phyloP scores from a whole-genome alignment of 345 rosid species.

The Lepidium africanum region DNA sequence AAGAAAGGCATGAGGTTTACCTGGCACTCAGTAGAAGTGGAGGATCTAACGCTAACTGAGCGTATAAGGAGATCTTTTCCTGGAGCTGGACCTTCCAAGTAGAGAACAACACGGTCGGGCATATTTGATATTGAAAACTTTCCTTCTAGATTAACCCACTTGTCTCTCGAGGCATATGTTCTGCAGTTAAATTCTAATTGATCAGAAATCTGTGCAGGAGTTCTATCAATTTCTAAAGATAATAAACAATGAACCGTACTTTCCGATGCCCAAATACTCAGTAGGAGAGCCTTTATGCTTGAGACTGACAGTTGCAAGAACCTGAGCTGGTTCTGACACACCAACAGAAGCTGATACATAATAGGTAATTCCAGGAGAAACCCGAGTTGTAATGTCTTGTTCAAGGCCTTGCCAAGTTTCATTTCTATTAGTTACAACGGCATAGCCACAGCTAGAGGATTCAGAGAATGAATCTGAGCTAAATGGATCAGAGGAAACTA shows the following conservation, averaged over 20 bases:
- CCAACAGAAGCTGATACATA: constrained; percentile 64
- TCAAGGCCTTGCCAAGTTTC: constrained; percentile 95
- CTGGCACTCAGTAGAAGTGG: constrained; percentile 30
- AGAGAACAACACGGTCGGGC: constrained; percentile 61
- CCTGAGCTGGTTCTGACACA: constrained; percentile 54
- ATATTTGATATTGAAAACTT: constrained; percentile 54
- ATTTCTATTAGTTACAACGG: constrained; percentile 60
- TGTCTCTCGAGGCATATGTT: constrained; percentile 47
- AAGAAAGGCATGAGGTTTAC: constrained; percentile 24
- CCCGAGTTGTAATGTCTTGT: constrained; percentile 67
- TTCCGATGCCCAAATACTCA: constrained; percentile 56
- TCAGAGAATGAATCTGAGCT: constrained; percentile 24
- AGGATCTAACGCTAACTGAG: constrained; percentile 53
- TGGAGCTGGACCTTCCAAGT: constrained; percentile 87
- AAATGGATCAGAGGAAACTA: constrained; percentile 44
- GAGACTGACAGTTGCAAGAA: constrained; percentile 68
- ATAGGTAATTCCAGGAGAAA: constrained; percentile 53
- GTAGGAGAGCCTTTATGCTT: constrained; percentile 47
- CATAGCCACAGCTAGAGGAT: constrained; percentile 40
- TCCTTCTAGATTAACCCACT: constrained; percentile 75
- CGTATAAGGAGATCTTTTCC: constrained; percentile 70
- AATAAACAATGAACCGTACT: constrained; percentile 37
- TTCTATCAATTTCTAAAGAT: not conserved
- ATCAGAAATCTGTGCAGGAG: not conserved
- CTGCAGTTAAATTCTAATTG: constrained; percentile 33